phyloP scores from a whole-genome alignment of 805 yeast genomes.

The Peterozyma xylosa region DNA sequence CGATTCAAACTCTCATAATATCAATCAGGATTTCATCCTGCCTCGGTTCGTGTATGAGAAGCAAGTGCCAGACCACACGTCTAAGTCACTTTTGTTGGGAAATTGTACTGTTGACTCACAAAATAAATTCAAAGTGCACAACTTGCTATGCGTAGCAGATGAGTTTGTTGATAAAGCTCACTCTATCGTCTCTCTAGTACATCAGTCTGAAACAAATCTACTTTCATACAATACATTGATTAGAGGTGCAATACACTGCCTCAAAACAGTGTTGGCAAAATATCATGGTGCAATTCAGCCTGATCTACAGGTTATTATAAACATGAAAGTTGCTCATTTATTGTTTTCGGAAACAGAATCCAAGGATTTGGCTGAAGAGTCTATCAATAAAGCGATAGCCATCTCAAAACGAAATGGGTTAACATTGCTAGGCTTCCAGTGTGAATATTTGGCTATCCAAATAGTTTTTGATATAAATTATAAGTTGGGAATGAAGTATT shows the following conservation, averaged over 20 bases:
- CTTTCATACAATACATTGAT: conserved; percentile 22
- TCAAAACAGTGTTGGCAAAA: conserved; percentile 23
- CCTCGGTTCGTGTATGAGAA: no score
- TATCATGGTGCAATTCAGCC: conserved; percentile 24
- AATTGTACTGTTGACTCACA: not conserved
- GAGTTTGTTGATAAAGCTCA: conserved; percentile 1
- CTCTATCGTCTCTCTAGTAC: not conserved
- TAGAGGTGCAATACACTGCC: conserved; percentile 27
- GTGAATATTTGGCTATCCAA: conserved; percentile 29
- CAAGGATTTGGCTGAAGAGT: conserved; percentile 31
- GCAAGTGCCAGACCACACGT: no score
- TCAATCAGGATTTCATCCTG: no score
- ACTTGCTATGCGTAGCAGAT: conserved; percentile 2
- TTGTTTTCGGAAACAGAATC: conserved; percentile 34
- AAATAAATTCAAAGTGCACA: conserved; percentile 1
- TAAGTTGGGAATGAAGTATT: conserved; percentile 21
- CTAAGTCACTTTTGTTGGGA: no score
- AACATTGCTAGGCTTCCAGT: conserved; percentile 16
- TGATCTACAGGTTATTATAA: conserved; percentile 22
- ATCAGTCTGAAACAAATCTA: conserved; percentile 14
- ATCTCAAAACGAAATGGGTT: conserved; percentile 23
- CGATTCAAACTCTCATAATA: no score
- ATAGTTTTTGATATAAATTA: conserved; percentile 24
- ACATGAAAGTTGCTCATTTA: conserved; percentile 28
- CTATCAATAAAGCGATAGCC: conserved; percentile 22